phyloP scores from a whole-genome alignment of 2,329 filamentous ascomycete genomes.

The Penicillium sp. region DNA sequence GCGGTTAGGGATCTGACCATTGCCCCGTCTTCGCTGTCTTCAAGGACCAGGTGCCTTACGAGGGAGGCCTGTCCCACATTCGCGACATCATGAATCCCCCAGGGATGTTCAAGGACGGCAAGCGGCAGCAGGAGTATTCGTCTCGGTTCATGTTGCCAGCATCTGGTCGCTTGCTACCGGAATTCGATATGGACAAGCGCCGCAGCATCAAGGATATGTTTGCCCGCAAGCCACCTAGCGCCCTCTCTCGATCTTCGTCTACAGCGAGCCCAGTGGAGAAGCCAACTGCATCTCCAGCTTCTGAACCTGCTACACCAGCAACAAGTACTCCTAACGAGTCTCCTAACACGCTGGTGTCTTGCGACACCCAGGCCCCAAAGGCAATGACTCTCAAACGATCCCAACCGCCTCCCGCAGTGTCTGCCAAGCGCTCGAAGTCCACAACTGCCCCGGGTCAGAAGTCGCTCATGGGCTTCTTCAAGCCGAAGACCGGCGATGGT shows the following conservation, averaged over 20 bases:
- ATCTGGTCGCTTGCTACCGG: slow-evolving; percentile 78
- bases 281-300: neutral
- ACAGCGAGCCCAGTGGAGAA: slow-evolving; percentile 15
- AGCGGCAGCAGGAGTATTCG: slow-evolving; percentile 62
- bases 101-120: slow-evolving; percentile 64
- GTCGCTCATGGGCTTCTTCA: slow-evolving; percentile 76
- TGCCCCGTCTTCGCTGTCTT: slow-evolving; percentile 83
- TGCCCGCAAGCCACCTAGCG: slow-evolving; percentile 48
- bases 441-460: slow-evolving; percentile 45
- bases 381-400: slow-evolving; percentile 37
- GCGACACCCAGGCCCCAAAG: slow-evolving; percentile 7
- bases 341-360: neutral
- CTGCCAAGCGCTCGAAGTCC: slow-evolving; percentile 51
- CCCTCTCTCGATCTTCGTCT: neutral
- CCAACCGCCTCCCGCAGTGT: slow-evolving; percentile 26
- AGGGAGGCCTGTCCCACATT: slow-evolving; percentile 51
- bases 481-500: slow-evolving; percentile 47
- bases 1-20: slow-evolving; percentile 73
- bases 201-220: slow-evolving; percentile 94
- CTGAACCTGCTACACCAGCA: neutral
- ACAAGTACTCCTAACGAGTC: neutral
- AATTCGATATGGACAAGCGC: slow-evolving; percentile 67
- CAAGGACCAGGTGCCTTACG: slow-evolving; percentile 55
- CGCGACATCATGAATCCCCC: slow-evolving; percentile 72
- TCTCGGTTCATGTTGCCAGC: slow-evolving; percentile 61